Conservation (phyloP, 2,329 filamentous ascomycete species). For the Aspergillus uvarum region DNA sequence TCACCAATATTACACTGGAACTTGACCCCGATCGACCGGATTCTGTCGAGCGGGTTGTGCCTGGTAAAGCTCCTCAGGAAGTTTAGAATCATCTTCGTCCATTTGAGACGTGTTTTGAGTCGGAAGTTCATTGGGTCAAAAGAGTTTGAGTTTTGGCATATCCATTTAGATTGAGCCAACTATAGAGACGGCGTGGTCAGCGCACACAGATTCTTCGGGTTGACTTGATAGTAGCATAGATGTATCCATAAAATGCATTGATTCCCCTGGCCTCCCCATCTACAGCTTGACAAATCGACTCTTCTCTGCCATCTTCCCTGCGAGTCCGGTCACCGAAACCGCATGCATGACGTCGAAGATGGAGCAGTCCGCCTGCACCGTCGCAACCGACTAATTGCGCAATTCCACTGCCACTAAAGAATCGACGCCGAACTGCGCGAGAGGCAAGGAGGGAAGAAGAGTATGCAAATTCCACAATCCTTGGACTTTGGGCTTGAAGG, state of each 20-base stretch:
- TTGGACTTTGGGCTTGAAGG: constrained; percentile 18
- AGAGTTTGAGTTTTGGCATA: no score
- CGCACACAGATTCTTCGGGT: no score
- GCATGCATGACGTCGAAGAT: neutral
- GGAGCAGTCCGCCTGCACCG: neutral
- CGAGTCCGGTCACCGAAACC: neutral
- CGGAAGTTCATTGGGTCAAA: no score
- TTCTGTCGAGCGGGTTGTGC: neutral
- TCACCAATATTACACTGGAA: neutral
- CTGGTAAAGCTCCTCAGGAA: neutral
- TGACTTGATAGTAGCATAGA: neutral
- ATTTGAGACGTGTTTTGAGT: no score
- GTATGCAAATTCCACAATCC: constrained; percentile 24
- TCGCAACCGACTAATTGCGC: neutral
- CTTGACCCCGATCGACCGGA: neutral
- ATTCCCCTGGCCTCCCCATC: neutral
- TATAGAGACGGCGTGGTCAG: no score
- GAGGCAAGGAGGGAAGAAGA: neutral
- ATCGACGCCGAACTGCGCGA: neutral
- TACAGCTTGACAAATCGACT: neutral
- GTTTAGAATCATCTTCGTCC: no score
- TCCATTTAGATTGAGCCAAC: no score
- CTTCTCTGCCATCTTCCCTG: neutral
- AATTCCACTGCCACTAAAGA: neutral
- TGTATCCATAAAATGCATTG: neutral